phyloP scores from a whole-genome alignment of 2,329 filamentous ascomycete genomes.

The Fusarium siculi region DNA sequence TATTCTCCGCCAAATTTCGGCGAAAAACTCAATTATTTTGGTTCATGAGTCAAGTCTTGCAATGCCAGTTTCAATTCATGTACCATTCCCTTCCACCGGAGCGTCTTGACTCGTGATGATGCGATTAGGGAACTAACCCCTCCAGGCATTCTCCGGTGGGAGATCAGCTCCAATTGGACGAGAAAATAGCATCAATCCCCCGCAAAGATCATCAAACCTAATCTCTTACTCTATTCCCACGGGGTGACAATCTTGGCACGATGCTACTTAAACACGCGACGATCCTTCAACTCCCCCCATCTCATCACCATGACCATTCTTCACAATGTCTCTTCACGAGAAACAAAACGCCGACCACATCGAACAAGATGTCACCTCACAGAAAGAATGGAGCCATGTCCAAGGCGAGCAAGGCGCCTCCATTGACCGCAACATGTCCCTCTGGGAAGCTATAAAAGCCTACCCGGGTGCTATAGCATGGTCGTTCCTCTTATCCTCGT shows the following conservation, averaged over 20 bases:
- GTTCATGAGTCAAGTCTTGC: accelerated
- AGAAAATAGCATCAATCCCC: not conserved
- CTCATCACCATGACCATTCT: not conserved
- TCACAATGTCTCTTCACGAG: not conserved
- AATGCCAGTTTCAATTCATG: accelerated
- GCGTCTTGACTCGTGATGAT: not conserved
- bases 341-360: not conserved
- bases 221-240: not conserved
- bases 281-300: not conserved
- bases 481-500: constrained; percentile 36
- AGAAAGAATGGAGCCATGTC: constrained; percentile 28
- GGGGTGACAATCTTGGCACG: not conserved
- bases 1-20: too few species aligned
- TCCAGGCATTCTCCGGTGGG: not conserved
- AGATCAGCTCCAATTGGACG: not conserved
- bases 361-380: not conserved
- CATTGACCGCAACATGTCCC: constrained; percentile 22
- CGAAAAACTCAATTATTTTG: too few species aligned
- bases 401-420: constrained; percentile 26
- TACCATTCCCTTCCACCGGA: not conserved
- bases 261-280: not conserved
- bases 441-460: constrained; percentile 15
- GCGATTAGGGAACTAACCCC: not conserved
- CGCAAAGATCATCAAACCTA: not conserved
- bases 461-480: constrained; percentile 33